Evolutionary conservation across 1,284 basidiomycete genomes (phyloP).

Genomic region (Xanthoconium separans): DNA sequence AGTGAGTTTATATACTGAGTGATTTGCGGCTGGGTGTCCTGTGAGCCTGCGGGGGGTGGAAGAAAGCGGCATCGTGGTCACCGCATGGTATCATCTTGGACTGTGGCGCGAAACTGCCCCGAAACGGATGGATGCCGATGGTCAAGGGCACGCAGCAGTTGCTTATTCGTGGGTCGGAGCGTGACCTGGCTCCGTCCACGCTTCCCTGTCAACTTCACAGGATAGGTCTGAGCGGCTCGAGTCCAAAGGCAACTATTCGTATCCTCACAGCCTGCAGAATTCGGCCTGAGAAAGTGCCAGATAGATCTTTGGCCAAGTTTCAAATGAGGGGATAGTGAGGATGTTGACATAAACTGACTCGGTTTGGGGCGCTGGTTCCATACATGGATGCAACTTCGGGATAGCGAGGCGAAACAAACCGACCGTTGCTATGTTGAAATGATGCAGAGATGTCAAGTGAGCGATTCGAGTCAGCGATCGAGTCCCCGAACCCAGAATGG

Average conservation of each 20-base stretch:
- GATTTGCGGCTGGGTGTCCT: slow-evolving; percentile 28
- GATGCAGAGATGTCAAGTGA: slow-evolving; percentile 12
- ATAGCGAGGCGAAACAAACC: slow-evolving; percentile 2
- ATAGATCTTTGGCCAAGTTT: slow-evolving; percentile 18
- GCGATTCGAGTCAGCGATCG: slow-evolving; percentile 31
- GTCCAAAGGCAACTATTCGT: slow-evolving; percentile 25
- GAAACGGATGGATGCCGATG: slow-evolving; percentile 30
- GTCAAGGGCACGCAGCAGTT: slow-evolving; percentile 30
- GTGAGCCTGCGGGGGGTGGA: slow-evolving; percentile 24
- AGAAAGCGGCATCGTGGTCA: slow-evolving; percentile 35
- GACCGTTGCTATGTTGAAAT: slow-evolving; percentile 28
- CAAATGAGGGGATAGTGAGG: slow-evolving; percentile 12
- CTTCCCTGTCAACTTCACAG: slow-evolving; percentile 19
- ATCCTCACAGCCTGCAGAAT: slow-evolving; percentile 27
- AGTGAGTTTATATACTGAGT: slow-evolving; percentile 32
- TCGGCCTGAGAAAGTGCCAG: slow-evolving; percentile 23
- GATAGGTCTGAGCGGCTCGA: slow-evolving; percentile 15
- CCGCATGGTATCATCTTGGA: slow-evolving; percentile 32
- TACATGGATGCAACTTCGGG: slow-evolving; percentile 4
- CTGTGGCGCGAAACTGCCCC: slow-evolving; percentile 32
- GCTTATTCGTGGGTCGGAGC: slow-evolving; percentile 13
- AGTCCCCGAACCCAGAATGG: slow-evolving; percentile 26
- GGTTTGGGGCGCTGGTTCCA: slow-evolving; percentile 14
- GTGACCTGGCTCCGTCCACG: slow-evolving; percentile 15
- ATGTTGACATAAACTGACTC: slow-evolving; percentile 25